phyloP scores from a whole-genome alignment of 2,329 filamentous ascomycete genomes.

The Bimuria novae-zelandiae region DNA sequence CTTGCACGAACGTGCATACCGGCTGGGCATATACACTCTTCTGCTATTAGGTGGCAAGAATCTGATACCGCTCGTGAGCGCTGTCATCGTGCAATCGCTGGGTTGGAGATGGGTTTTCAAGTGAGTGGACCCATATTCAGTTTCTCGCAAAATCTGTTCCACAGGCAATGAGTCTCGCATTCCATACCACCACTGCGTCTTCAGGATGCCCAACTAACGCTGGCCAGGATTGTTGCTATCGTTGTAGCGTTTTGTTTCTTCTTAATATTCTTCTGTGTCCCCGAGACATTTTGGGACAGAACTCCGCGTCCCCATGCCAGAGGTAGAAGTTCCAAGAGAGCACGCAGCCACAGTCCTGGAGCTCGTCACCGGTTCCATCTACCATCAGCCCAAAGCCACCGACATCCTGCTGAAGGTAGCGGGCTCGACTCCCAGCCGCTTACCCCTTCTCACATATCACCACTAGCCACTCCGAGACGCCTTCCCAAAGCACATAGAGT shows the following conservation, averaged over 20 bases:
- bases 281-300: slow-evolving; percentile 95
- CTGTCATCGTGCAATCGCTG: slow-evolving; percentile 75
- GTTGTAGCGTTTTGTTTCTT: slow-evolving; percentile 72
- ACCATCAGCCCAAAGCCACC: slow-evolving; percentile 27
- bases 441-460: background rate
- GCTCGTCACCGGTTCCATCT: slow-evolving; percentile 35
- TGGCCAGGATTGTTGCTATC: slow-evolving; percentile 72
- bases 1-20: slow-evolving; percentile 88
- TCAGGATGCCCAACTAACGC: background rate
- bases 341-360: slow-evolving; percentile 39
- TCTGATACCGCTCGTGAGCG: slow-evolving; percentile 82
- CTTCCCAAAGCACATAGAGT: slow-evolving; percentile 55
- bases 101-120: slow-evolving; percentile 91
- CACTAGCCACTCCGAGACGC: slow-evolving; percentile 11
- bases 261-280: slow-evolving; percentile 86
- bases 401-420: slow-evolving; percentile 13
- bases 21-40: slow-evolving; percentile 90
- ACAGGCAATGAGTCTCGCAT: no score
- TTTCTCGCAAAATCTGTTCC: background rate
- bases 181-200: no score
- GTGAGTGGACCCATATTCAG: background rate
- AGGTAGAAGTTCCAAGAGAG: slow-evolving; percentile 36
- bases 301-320: slow-evolving; percentile 61
- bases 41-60: slow-evolving; percentile 91
- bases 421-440: slow-evolving; percentile 9